These are phyloP conservation scores for Coniosporium apollinis DNA, from an alignment of 495 filamentous ascomycete genomes.

Conservation along the genomic window DNA sequence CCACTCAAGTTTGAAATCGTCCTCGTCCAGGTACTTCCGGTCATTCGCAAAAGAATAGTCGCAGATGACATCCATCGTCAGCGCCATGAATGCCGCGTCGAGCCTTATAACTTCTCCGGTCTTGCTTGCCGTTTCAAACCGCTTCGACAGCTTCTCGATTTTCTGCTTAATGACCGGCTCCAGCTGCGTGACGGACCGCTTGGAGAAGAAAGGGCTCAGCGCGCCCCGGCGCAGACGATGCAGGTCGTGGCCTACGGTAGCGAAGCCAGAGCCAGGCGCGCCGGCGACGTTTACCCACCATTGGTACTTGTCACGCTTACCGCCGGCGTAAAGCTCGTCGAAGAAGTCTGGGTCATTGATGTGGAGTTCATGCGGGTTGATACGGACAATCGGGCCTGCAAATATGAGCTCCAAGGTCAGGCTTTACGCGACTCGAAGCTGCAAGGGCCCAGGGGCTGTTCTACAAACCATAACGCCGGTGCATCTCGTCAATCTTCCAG, in stretches of 20 bases:
- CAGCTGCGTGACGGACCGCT: background rate
- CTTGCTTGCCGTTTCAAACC: background rate
- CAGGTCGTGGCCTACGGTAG: slow-evolving; percentile 5
- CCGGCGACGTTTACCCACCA: background rate
- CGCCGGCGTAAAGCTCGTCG: slow-evolving; percentile 11
- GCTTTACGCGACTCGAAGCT: too few relatives aligned
- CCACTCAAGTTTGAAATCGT: slow-evolving; percentile 4
- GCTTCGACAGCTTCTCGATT: slow-evolving; percentile 5
- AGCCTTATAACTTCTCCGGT: slow-evolving; percentile 3
- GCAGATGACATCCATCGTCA: slow-evolving; percentile 6
- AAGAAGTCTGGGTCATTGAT: slow-evolving; percentile 15
- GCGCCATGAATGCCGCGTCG: background rate
- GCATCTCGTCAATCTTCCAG: background rate
- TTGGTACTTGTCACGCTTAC: slow-evolving; percentile 2
- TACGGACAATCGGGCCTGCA: slow-evolving; percentile 14
- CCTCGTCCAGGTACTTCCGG: too few relatives aligned
- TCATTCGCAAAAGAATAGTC: slow-evolving; percentile 4
- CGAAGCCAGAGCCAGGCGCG: slow-evolving; percentile 2
- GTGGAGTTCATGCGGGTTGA: slow-evolving; percentile 18
- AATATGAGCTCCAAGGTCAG: too few relatives aligned
- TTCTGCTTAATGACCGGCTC: slow-evolving; percentile 5
- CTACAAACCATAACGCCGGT: background rate
- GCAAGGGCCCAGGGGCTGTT: too few relatives aligned
- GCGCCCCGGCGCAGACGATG: slow-evolving; percentile 7
- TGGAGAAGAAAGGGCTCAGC: slow-evolving; percentile 10